Conservation (phyloP, 2,329 filamentous ascomycete genomes). For the Colletotrichum sp. region DNA sequence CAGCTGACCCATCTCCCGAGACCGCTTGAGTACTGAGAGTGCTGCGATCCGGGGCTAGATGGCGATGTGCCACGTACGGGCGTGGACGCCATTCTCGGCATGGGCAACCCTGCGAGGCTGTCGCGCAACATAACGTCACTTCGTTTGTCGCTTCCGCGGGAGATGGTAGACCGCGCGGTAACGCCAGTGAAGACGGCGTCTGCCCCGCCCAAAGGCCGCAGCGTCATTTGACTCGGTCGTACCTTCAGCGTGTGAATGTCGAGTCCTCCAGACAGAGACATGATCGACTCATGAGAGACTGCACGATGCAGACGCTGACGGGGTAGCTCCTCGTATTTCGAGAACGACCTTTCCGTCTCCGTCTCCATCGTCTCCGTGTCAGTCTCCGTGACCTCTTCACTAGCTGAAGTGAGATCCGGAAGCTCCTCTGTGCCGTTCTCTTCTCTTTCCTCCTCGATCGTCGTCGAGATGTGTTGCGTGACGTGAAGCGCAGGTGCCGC, state of each 20-base stretch:
- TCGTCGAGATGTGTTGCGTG: conserved; percentile 1
- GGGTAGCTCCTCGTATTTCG: conserved; percentile 40
- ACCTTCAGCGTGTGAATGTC: conserved; percentile 85
- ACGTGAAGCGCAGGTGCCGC: conserved; percentile 29
- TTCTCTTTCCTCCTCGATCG: conserved; percentile 25
- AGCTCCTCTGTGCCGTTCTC: conserved; percentile 39
- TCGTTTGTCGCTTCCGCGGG: conserved; percentile 45
- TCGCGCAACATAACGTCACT: conserved; percentile 66
- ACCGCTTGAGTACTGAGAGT: conserved; percentile 26
- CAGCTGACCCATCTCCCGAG: conserved; percentile 54
- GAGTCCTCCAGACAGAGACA: conserved; percentile 85
- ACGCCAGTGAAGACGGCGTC: conserved; percentile 65
- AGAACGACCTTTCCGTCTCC: conserved; percentile 32
- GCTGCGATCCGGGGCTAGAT: conserved; percentile 29
- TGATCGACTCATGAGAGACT: conserved; percentile 84
- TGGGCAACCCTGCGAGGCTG: conserved; percentile 47
- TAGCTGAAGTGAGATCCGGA: conserved; percentile 27
- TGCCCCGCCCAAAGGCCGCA: conserved; percentile 57
- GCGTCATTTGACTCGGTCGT: conserved; percentile 76
- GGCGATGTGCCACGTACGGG: conserved; percentile 30
- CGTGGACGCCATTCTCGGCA: conserved; percentile 35
- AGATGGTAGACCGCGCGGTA: conserved; percentile 64
- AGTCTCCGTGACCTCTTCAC: conserved; percentile 39
- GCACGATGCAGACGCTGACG: conserved; percentile 64
- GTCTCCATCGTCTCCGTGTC: conserved; percentile 35